Conservation (phyloP, 352 stramenopile species). For the Phytopythium mirpurense region DNA sequence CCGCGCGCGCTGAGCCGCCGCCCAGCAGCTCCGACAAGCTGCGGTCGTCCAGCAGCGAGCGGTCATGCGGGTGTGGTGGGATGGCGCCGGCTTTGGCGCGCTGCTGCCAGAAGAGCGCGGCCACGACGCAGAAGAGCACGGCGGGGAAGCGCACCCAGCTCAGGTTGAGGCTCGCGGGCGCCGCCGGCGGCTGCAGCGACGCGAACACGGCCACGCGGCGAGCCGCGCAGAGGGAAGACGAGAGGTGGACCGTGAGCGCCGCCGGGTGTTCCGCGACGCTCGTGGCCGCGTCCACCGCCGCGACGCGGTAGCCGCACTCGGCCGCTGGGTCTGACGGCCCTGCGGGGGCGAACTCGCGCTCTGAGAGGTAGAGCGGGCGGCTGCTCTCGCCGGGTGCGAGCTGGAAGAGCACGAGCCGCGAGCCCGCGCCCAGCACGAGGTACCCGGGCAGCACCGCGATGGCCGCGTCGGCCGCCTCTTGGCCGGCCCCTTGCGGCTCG, state of each 20-base stretch:
- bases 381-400: slow-evolving; percentile 14
- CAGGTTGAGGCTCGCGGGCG: slow-evolving; percentile 16
- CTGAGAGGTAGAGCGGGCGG: slow-evolving; percentile 17
- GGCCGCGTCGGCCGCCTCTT: not conserved
- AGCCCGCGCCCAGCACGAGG: slow-evolving; percentile 14
- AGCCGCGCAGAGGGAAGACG: not conserved
- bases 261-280: slow-evolving; percentile 14
- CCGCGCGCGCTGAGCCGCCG: not conserved
- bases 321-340: no score
- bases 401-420: slow-evolving; percentile 20
- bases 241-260: slow-evolving; percentile 13
- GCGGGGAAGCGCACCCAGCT: slow-evolving; percentile 26
- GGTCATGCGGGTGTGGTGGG: not conserved
- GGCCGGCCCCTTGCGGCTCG: not conserved
- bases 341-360: slow-evolving; percentile 7
- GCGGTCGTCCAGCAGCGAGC: no score
- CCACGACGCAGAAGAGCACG: slow-evolving; percentile 27
- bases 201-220: slow-evolving; percentile 14
- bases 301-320: slow-evolving; percentile 1
- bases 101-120: slow-evolving; percentile 30
- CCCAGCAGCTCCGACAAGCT: not conserved
- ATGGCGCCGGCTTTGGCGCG: not conserved
- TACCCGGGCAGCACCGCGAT: slow-evolving; percentile 22
- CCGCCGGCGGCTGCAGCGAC: slow-evolving; percentile 16
- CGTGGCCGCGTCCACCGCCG: slow-evolving; percentile 9